Evolutionary conservation across 1,284 basidiomycete species (phyloP).

Genomic region (Vanrija pseudolonga): DNA sequence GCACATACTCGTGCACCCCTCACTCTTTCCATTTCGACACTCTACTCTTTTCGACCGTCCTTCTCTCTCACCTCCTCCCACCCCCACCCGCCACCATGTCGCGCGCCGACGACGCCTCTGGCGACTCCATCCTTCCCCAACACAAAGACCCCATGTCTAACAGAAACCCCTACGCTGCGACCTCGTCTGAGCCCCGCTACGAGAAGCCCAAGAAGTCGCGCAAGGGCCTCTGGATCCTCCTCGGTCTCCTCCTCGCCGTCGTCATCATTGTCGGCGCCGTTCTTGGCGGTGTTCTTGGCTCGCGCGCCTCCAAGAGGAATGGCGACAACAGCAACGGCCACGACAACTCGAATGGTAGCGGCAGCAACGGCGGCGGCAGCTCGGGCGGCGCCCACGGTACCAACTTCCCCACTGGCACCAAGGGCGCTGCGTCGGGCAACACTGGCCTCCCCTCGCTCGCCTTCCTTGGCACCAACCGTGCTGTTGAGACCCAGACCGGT

Average conservation of each 20-base stretch:
- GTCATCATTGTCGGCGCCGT: constrained; percentile 70
- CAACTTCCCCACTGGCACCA: constrained; percentile 40
- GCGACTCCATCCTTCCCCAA: constrained; percentile 9
- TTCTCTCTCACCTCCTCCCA: neutral
- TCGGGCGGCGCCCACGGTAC: neutral
- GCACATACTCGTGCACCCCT: neutral
- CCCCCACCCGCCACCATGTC: neutral
- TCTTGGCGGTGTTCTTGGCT: constrained; percentile 71
- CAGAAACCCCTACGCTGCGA: constrained; percentile 38
- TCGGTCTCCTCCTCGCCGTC: constrained; percentile 53
- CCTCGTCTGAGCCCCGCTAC: constrained; percentile 16
- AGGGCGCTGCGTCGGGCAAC: constrained; percentile 22
- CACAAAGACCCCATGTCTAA: constrained; percentile 43
- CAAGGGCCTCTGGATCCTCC: constrained; percentile 43
- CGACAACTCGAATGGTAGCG: constrained; percentile 53
- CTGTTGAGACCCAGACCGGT: constrained; percentile 36
- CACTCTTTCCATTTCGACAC: constrained; percentile 1
- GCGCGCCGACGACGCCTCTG: neutral
- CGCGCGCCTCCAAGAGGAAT: constrained; percentile 52
- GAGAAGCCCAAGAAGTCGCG: constrained; percentile 38
- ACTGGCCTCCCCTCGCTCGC: constrained; percentile 32
- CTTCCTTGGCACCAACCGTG: constrained; percentile 24
- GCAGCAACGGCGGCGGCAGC: constrained; percentile 33
- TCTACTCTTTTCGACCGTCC: neutral
- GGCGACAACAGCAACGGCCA: constrained; percentile 51